These are phyloP conservation scores for Penicillium taxi DNA, from an alignment of 495 filamentous ascomycete species.

Conservation along the genomic window DNA sequence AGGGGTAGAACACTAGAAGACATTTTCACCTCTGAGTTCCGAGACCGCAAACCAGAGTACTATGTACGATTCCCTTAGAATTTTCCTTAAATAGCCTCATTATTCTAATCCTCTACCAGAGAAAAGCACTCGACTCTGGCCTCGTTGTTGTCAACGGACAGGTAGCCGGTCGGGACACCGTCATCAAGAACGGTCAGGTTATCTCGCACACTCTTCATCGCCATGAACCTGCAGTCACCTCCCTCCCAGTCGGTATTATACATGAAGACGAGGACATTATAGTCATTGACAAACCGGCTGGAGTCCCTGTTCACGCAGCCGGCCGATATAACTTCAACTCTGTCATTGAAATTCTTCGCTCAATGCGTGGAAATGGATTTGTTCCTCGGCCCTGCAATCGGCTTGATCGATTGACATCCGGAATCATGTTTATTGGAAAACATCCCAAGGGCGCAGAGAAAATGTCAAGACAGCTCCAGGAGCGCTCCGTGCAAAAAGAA, in stretches of 20 bases:
- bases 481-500: conserved; percentile 79
- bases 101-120: conserved; percentile 35
- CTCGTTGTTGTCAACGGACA: conserved; percentile 67
- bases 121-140: conserved; percentile 71
- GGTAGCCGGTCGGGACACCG: conserved; percentile 44
- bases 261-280: conserved; percentile 88
- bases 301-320: conserved; percentile 88
- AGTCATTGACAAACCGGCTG: conserved; percentile 93
- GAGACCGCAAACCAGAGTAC: conserved; percentile 71
- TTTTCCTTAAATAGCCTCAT: neutral
- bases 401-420: conserved; percentile 87
- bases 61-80: conserved; percentile 48
- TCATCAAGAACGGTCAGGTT: conserved; percentile 72
- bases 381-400: conserved; percentile 82
- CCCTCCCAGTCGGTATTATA: conserved; percentile 68
- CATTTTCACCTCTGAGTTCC: conserved; percentile 75
- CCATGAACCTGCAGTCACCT: conserved; percentile 87
- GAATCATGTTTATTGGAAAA: conserved; percentile 97
- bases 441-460: conserved; percentile 67
- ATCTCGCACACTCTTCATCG: conserved; percentile 91
- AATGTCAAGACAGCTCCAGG: conserved; percentile 61
- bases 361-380: conserved; percentile 61
- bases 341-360: conserved; percentile 83
- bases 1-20: conserved; percentile 65
- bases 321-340: conserved; percentile 94